Evolutionary conservation across 1,284 basidiomycete species (phyloP).

Genomic region (Rhodofomes roseus): DNA sequence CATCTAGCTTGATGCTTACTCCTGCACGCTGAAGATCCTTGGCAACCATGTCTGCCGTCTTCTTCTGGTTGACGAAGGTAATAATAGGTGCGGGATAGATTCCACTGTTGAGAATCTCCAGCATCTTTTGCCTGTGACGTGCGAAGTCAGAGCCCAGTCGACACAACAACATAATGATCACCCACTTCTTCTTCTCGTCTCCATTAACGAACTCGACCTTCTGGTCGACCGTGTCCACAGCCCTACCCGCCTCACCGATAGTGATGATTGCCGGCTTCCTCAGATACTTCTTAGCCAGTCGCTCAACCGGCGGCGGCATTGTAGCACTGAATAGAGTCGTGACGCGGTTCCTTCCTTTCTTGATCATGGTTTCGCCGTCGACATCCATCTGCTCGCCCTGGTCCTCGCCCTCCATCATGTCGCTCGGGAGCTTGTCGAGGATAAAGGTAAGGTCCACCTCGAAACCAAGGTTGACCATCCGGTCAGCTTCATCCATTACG

Average conservation of each 20-base stretch:
- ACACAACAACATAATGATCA: constrained; percentile 12
- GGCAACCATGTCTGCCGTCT: constrained; percentile 95
- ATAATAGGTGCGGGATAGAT: constrained; percentile 90
- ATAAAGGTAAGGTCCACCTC: constrained; percentile 95
- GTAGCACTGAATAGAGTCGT: constrained; percentile 97
- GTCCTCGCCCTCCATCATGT: constrained; percentile 84
- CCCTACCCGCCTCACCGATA: constrained; percentile 96
- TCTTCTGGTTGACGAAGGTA: constrained; percentile 99
- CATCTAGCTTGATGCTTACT: constrained; percentile 36
- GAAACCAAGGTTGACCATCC: constrained; percentile 98
- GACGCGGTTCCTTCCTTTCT: constrained; percentile 78
- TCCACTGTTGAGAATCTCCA: constrained; percentile 88
- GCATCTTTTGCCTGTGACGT: constrained; percentile 61
- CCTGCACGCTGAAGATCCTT: constrained; percentile 87
- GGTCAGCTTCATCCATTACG: constrained; percentile 99
- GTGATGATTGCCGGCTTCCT: constrained; percentile 92
- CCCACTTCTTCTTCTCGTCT: constrained; percentile 93
- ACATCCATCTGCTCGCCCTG: constrained; percentile 61
- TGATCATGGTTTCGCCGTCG: constrained; percentile 57
- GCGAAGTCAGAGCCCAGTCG: constrained; percentile 10
- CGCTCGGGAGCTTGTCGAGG: constrained; percentile 86
- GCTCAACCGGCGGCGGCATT: constrained; percentile 96
- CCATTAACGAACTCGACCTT: constrained; percentile 89
- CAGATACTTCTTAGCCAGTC: constrained; percentile 92
- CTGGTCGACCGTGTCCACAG: constrained; percentile 97